Evolutionary conservation across 2,329 filamentous ascomycete species (phyloP).

Genomic region (Rosellinia necatrix): DNA sequence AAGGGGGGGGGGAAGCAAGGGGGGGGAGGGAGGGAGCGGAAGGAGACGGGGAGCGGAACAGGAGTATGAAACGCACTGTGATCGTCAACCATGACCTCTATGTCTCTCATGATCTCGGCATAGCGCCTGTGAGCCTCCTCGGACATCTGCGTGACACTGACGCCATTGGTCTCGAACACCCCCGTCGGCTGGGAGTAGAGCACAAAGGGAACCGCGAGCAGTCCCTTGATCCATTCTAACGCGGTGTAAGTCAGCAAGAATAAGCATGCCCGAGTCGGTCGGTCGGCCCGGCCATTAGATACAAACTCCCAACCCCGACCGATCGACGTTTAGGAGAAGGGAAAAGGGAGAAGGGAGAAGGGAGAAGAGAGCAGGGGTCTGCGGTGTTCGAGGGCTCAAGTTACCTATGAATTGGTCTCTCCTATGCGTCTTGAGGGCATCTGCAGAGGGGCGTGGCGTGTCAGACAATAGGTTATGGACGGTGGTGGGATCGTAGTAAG

Average conservation of each 20-base stretch:
- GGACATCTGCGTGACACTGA: slow-evolving; percentile 72
- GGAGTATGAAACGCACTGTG: slow-evolving; percentile 68
- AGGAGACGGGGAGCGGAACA: too few relatives aligned
- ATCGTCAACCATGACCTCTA: slow-evolving; percentile 88
- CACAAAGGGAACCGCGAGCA: slow-evolving; percentile 94
- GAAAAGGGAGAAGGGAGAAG: too few relatives aligned
- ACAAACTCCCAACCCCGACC: too few relatives aligned
- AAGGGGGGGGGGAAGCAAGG: too few relatives aligned
- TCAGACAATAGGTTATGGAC: slow-evolving; percentile 9
- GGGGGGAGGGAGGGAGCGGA: too few relatives aligned
- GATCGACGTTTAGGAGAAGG: background rate
- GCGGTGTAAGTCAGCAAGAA: slow-evolving; percentile 20
- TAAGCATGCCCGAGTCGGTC: background rate
- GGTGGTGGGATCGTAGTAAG: background rate
- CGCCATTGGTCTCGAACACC: slow-evolving; percentile 72
- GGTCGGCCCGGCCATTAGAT: too few relatives aligned
- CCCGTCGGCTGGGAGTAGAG: slow-evolving; percentile 94
- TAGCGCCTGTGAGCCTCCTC: slow-evolving; percentile 84
- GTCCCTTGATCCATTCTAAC: slow-evolving; percentile 92
- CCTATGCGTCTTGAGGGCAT: slow-evolving; percentile 79
- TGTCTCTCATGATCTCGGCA: slow-evolving; percentile 92
- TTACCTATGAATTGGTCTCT: slow-evolving; percentile 85
- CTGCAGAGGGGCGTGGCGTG: slow-evolving; percentile 43
- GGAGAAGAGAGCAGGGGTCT: too few relatives aligned
- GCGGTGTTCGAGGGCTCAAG: too few relatives aligned